phyloP scores from a whole-genome alignment of 306 rosid species.

The Lathyrus oleraceus region DNA sequence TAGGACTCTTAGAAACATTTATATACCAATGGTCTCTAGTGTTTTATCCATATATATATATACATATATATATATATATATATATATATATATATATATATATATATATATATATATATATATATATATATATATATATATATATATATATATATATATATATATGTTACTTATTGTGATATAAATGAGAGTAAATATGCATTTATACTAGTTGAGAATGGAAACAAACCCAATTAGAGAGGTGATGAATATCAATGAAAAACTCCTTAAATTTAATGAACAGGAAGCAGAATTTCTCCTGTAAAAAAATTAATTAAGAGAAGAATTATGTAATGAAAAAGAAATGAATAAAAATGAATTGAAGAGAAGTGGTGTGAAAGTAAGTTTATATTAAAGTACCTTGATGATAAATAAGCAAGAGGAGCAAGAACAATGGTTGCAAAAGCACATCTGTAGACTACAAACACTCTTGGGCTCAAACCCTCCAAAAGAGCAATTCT shows the following conservation, averaged over 20 bases:
- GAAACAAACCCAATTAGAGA: conserved; percentile 57
- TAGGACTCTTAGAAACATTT: too few species aligned
- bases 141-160: too few species aligned
- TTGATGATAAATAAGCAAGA: conserved; percentile 42
- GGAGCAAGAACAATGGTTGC: conserved; percentile 57
- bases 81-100: too few species aligned
- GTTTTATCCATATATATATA: too few species aligned
- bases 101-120: too few species aligned
- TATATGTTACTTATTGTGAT: too few species aligned
- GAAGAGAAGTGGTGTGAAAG: too few species aligned
- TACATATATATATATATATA: too few species aligned
- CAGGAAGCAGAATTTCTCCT: conserved; percentile 41
- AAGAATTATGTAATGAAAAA: not conserved
- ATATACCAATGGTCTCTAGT: too few species aligned
- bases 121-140: too few species aligned
- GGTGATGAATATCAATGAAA: conserved; percentile 47
- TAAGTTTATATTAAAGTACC: too few species aligned
- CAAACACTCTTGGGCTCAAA: conserved; percentile 52
- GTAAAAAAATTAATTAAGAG: not conserved
- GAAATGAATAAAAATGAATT: not conserved
- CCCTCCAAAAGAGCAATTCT: conserved; percentile 50
- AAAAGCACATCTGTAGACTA: conserved; percentile 52
- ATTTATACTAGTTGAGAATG: not conserved
- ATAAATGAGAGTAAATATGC: not conserved
- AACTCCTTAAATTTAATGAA: conserved; percentile 47